Base-by-base conservation (phyloP, 768 basidiomycete species). In the Neoboletus subvelutipes region DNA sequence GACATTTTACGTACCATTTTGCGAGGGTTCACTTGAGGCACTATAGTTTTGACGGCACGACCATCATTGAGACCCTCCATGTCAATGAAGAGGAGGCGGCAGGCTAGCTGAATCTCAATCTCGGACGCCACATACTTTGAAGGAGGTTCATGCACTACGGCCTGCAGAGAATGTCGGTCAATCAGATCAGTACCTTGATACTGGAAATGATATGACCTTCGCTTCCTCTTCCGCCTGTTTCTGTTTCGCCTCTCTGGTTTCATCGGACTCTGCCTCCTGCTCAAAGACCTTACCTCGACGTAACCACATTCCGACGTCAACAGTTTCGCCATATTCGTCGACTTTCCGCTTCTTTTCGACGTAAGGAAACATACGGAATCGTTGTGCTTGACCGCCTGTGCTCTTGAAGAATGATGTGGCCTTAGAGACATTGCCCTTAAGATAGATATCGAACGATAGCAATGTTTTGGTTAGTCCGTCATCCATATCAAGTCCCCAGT, bases 21-120 rank as follows among this genome's bases (percentile, higher is more conserved):
- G 20, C 97, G 82, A 31, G 97, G 97, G 66, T 96, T 94, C 58
- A 99, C 86, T 76, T 97, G 92, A 4, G 96, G 92, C 5, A 98
- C 87, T 60, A 99, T 97, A 0, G 91, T 94, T 73, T 98, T 98
- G 58, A 97, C 87, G 1, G 97, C 94, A 58, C 96, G 90, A 2
- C 96, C 96, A 65, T 99, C 97, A 64, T 95, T 95, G 52, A 96
- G 75, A 31, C 97, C 97, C 67, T 98, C 97, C 83, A 98, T 86
- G 67, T 99, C 96, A 45, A 98, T 85, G 65, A 91, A 98, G 45
- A 94, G 82, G 29, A 98, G 74, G 5, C 89, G 85, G 64, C 96
- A 97, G 31, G 89, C 84, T 34, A 98, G 68, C 55, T 93, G 87
- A 26, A 98, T 82, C 55, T 88, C 86, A 7, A 90, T 77, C 26